phyloP scores from a whole-genome alignment of 2,329 filamentous ascomycete species.

The Epichloe typhina region DNA sequence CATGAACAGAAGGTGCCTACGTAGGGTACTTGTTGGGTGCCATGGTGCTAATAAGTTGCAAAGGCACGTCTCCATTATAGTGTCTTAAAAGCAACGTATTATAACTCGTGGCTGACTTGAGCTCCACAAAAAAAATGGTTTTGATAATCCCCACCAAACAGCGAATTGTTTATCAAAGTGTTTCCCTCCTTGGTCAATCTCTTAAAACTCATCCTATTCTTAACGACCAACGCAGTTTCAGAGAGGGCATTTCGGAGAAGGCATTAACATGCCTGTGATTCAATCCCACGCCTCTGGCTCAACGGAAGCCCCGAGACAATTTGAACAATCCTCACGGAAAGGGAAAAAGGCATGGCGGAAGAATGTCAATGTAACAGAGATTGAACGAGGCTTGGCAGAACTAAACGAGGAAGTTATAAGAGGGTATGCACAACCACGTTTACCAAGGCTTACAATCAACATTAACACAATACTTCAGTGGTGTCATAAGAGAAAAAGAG shows the following conservation, averaged over 20 bases:
- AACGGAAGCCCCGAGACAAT: constrained; percentile 57
- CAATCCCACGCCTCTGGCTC: constrained; percentile 31
- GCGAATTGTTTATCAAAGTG: not conserved
- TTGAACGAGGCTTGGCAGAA: constrained; percentile 69
- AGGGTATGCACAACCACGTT: constrained; percentile 43
- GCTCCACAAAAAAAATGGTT: constrained; percentile 2
- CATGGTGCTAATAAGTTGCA: too few species aligned
- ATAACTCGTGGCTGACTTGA: not conserved
- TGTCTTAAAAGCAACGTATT: not conserved
- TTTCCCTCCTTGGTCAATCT: not conserved
- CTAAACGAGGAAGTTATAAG: constrained; percentile 82
- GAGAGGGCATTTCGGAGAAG: not conserved
- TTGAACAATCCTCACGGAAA: constrained; percentile 83
- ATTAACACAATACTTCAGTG: constrained; percentile 35
- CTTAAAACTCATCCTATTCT: not conserved
- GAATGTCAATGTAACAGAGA: constrained; percentile 84
- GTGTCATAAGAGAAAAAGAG: constrained; percentile 70
- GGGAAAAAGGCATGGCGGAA: constrained; percentile 99
- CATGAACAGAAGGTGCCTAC: too few species aligned
- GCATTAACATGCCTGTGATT: constrained; percentile 37
- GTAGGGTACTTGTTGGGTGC: too few species aligned
- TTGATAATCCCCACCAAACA: not conserved
- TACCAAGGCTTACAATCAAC: too few species aligned
- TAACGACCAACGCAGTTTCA: not conserved
- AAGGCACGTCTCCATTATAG: too few species aligned